A percentile compares a stretch with the other conserved stretches of the same genome.
phyloP scores from a whole-genome alignment of 1,284 basidiomycete species.

The Inonotus hispidus region DNA sequence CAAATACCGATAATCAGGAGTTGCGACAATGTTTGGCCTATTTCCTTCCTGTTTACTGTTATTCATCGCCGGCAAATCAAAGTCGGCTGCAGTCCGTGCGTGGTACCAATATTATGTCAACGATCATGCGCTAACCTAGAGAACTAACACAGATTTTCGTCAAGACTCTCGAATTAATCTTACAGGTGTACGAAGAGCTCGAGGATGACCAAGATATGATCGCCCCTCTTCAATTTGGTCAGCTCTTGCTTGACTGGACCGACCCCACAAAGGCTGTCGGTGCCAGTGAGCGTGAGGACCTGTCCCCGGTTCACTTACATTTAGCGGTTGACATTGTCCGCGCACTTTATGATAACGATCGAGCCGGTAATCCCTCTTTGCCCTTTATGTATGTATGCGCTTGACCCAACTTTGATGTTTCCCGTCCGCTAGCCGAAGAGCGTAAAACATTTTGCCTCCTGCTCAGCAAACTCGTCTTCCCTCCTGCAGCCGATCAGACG shows the following conservation, averaged over 20 bases:
- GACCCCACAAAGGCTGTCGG: constrained; percentile 14
- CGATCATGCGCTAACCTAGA: not conserved
- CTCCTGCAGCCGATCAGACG: not conserved
- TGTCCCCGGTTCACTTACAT: constrained; percentile 8
- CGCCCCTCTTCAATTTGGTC: constrained; percentile 17
- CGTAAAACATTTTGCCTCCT: constrained; percentile 74
- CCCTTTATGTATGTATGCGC: not conserved
- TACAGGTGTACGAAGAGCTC: constrained; percentile 12
- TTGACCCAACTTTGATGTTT: not conserved
- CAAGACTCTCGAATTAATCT: constrained; percentile 8
- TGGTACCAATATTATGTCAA: not conserved
- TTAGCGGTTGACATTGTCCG: constrained; percentile 16
- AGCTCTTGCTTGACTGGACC: constrained; percentile 17
- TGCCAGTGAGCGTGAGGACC: not conserved
- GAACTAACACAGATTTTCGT: constrained; percentile 1
- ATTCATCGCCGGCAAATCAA: constrained; percentile 12
- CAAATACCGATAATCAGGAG: constrained; percentile 13
- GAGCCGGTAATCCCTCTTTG: constrained; percentile 1
- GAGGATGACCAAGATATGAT: constrained; percentile 20
- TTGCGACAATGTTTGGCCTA: constrained; percentile 19
- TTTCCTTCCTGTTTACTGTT: constrained; percentile 19
- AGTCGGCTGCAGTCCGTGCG: constrained; percentile 15
- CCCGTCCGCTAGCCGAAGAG: constrained; percentile 7
- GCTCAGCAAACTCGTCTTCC: constrained; percentile 71
- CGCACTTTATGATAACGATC: constrained; percentile 15